phyloP scores from a whole-genome alignment of 2,329 filamentous ascomycete species.

The Bertia moriformis region DNA sequence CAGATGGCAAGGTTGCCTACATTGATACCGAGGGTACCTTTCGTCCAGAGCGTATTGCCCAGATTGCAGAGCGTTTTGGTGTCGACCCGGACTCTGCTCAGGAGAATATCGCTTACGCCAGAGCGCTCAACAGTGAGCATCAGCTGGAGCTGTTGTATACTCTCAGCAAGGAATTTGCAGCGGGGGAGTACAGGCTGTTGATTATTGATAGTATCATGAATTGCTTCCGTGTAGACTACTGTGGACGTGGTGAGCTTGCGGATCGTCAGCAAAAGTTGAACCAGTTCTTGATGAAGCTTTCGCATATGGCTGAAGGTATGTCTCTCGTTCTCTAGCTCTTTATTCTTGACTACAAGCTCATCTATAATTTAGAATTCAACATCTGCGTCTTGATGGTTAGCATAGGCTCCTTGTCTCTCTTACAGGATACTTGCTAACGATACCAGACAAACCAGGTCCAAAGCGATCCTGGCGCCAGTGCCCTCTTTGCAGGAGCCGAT shows the following conservation, averaged over 20 bases:
- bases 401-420: no score
- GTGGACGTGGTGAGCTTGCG: constrained; percentile 50
- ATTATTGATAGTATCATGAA: constrained; percentile 60
- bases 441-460: constrained; percentile 57
- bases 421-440: constrained; percentile 1
- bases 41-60: constrained; percentile 49
- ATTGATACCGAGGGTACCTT: constrained; percentile 57
- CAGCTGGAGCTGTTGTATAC: constrained; percentile 49
- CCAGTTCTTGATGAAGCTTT: constrained; percentile 46
- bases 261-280: constrained; percentile 57
- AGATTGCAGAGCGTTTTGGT: constrained; percentile 53
- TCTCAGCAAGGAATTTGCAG: constrained; percentile 43
- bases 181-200: constrained; percentile 49
- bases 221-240: constrained; percentile 53
- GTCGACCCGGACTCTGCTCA: constrained; percentile 41
- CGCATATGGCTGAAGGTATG: constrained; percentile 45
- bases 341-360: neutral
- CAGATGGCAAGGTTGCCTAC: constrained; percentile 55
- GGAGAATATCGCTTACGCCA: constrained; percentile 54
- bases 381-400: constrained; percentile 45
- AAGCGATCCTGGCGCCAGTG: constrained; percentile 54
- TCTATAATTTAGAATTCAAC: constrained; percentile 42
- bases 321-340: no score
- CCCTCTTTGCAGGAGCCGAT: constrained; percentile 53
- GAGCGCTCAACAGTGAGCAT: constrained; percentile 52